Evolutionary conservation across 2,329 filamentous ascomycete species (phyloP), one percentile per base, ranked within the genome.

Genomic region (Fusarium illudens): DNA sequence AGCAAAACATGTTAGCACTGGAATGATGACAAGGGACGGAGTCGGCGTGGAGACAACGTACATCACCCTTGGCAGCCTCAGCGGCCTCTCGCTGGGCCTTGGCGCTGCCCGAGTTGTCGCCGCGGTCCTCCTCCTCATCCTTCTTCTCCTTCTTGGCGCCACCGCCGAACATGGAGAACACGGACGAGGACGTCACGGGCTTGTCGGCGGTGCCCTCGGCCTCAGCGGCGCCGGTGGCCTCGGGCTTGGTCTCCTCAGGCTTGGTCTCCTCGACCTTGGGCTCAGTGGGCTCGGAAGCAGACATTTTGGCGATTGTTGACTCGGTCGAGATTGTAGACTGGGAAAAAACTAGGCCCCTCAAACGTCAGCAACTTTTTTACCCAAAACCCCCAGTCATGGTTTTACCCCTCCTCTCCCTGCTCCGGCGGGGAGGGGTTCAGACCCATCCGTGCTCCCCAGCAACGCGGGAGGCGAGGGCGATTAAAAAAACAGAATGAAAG

Each of bases 121-220:
- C 91, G 70, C 89, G 90, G 73, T 92, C 93, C 77, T 92, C 92
- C 5, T 75, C 84, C 62, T 92, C 39, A 4, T 44, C 91, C 87
- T 96, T 97, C 87, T 93, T 94, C 84, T 96, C 93, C 86, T 97
- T 98, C 89, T 97, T 97, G 64, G 92, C 92, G 67, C 96, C 96
- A 69, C 96, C 96, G 74, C 96, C 96, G 78, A 99, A 99, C 96
- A 99, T 98, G 81, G 93, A 95, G 86, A 98, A 98, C 70, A 98
- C 92, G 73, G 87, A 86, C 9, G 88, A 88, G 17, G 85, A 84
- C 67, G 84, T 87, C 58, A 86, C 82, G 60, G 84, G 79, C 76
- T 81, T 73, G 42, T 76, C 74, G 30, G 71, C 71, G 37, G 62
- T 54, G 30, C 64, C 60, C 30, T 72, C 68, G 19, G 64, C 58